Percentiles rank a stretch among this genome's conserved stretches.
phyloP scores from a whole-genome alignment of 2,329 filamentous ascomycete species.

The Ramularia collo-cygni region DNA sequence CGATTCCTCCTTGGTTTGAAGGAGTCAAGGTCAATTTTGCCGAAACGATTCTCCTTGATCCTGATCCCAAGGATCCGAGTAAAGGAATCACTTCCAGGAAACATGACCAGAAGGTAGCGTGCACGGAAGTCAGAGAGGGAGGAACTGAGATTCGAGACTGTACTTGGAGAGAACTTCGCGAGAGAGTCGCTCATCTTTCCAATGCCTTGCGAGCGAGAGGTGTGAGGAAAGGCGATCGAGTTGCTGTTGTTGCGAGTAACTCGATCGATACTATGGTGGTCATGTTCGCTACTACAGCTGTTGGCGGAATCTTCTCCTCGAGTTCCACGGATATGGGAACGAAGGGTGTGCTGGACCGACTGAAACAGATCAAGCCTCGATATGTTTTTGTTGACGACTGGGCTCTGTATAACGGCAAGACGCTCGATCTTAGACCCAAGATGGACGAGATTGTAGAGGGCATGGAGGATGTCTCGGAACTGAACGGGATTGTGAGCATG shows the following conservation, averaged over 20 bases:
- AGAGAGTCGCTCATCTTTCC: constrained; percentile 51
- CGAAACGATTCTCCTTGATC: constrained; percentile 68
- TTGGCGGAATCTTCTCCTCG: constrained; percentile 70
- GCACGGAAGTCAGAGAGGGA: constrained; percentile 68
- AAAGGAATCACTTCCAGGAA: constrained; percentile 53
- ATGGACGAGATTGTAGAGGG: constrained; percentile 61
- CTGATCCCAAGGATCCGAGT: constrained; percentile 36
- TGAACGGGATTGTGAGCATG: constrained; percentile 58
- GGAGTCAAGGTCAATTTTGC: constrained; percentile 70
- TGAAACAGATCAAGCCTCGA: constrained; percentile 67
- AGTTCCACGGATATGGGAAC: constrained; percentile 79
- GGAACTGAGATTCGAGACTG: constrained; percentile 46
- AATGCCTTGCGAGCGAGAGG: constrained; percentile 62
- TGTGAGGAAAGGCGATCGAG: constrained; percentile 62
- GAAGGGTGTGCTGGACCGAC: constrained; percentile 66
- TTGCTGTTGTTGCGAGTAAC: constrained; percentile 70
- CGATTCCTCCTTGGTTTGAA: constrained; percentile 68
- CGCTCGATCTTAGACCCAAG: constrained; percentile 63
- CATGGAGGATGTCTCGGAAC: constrained; percentile 53
- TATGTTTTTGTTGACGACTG: constrained; percentile 80
- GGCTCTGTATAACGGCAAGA: constrained; percentile 72
- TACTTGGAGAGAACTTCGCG: constrained; percentile 61
- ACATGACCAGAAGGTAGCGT: constrained; percentile 62
- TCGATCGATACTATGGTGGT: constrained; percentile 66
- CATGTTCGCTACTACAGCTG: constrained; percentile 60